Evolutionary conservation across 2,329 filamentous ascomycete species (phyloP), one percentile per base, ranked within the genome.

Genomic region (Ascochyta clinopodiicola): DNA sequence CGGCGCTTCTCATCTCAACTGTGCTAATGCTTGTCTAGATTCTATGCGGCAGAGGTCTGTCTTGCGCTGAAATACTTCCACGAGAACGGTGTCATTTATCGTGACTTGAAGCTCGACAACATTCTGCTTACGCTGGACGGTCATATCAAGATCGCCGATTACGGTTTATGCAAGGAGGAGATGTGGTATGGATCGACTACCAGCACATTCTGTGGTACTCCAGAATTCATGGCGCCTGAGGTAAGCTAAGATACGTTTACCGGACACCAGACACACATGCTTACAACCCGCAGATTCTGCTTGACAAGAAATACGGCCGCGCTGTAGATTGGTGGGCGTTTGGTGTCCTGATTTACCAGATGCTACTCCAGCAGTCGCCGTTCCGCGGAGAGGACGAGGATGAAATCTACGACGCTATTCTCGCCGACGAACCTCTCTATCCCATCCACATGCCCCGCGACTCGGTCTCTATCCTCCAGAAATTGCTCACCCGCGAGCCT

Each of bases 321-420:
- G 92, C 95, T 15, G 95, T 99, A 38, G 95, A 99, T 77, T 99
- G 95, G 95, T 99, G 95, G 95, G 96, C 96, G 6, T 99, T 99
- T 77, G 95, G 95, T 75, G 95, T 99, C 29, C 81, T 99, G 68
- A 99, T 99, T 70, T 99, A 99, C 80, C 95, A 99, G 77, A 99
- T 99, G 96, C 89, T 99, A 53, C 86, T 99, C 44, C 96, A 99
- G 74, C 96, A 99, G 76, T 98, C 94, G 27, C 95, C 95, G 0
- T 99, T 99, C 89, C 89, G 95, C 68, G 95, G 95, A 70, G 96
- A 99, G 76, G 95, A 99, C 68, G 96, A 99, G 73, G 95, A 99
- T 74, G 95, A 99, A 78, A 99, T 99, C 61, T 99, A 99, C 80
- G 95, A 99, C 69, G 94, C 95, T 32, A 98, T 99, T 79, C 86